Evolutionary conservation across 2,329 filamentous ascomycete species (phyloP), one percentile per base, ranked within the genome.

Genomic region (Trichoderma brevicompactum): DNA sequence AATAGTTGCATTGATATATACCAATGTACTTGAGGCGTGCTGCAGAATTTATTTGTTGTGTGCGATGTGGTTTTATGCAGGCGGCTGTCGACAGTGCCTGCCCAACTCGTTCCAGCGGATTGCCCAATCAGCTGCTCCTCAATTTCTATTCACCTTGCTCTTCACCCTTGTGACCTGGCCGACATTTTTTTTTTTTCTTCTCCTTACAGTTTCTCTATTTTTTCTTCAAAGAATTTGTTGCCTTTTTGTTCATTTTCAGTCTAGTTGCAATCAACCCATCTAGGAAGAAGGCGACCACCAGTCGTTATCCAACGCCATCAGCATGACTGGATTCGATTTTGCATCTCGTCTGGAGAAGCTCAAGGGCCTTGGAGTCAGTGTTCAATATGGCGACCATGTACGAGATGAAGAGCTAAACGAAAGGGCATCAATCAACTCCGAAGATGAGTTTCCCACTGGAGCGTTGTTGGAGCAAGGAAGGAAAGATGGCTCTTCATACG

Each of bases 331-430:
- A 10, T 55, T 66, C 8, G 52, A 70, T n/a, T 49, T 71, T 7
- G 49, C 48, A 19, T 53, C 50, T 38, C 73, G 70, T 10, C 52
- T 74, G 28, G 67, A 70, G 66, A 66, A 50, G 63, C 69, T 74
- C 19, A 69, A 68, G 49, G 44, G 70, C 32, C 56, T 74, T 15
- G 72, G 71, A 15, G 66, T 70, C 36, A 61, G 28, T 2, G 12
- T 60, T 36, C 36, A 61, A 17, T 50, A 63, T 15, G 28, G 64
- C 3, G 41, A 67, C 9, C 64, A 59, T 41, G n/a, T 63, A 0
- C 19, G n/a, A 36, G 43, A 19, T 17, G 41, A 40, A n/a, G 34
- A 43, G 10, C 23, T 19, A 1, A 48, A 55, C n/a, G 13, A 34
- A 8, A 28, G 10, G 13, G 36, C 38, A n/a, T 40, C 59, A 7